phyloP scores from a whole-genome alignment of 1,284 basidiomycete genomes.

The Singerocomus rubriflavus region DNA sequence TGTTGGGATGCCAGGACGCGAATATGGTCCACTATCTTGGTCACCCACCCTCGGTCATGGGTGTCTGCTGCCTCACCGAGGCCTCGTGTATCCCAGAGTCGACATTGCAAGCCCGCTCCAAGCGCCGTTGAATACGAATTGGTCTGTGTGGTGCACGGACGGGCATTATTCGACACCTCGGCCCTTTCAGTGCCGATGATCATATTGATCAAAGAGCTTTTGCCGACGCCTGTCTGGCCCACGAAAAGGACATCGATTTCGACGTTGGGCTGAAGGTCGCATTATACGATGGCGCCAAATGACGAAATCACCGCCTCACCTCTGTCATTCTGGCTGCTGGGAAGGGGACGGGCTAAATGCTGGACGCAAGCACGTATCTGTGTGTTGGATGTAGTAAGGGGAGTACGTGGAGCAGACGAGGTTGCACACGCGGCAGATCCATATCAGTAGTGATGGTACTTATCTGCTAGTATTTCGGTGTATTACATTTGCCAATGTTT shows the following conservation, averaged over 20 bases:
- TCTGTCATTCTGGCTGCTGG: conserved; percentile 13
- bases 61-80: conserved; percentile 23
- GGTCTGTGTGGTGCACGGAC: conserved; percentile 20
- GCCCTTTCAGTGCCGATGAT: conserved; percentile 13
- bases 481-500: conserved; percentile 12
- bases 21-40: conserved; percentile 13
- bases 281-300: conserved; percentile 3
- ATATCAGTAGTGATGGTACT: conserved; percentile 20
- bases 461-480: background rate
- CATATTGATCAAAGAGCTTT: conserved; percentile 30
- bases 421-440: conserved; percentile 25
- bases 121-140: conserved; percentile 10
- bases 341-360: background rate
- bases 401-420: background rate
- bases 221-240: conserved; percentile 27
- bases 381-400: conserved; percentile 6
- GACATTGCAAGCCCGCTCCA: conserved; percentile 6
- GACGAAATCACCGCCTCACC: conserved; percentile 13
- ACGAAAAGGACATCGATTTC: conserved; percentile 24
- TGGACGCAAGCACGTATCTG: background rate
- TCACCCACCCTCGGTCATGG: conserved; percentile 1
- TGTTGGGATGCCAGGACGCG: conserved; percentile 14
- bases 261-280: conserved; percentile 4
- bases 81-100: conserved; percentile 29
- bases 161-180: conserved; percentile 17